A percentile compares a stretch with the other conserved stretches of the same genome.
Conservation (phyloP, 768 basidiomycete species). For the Tylopilus cervinicoccineus region DNA sequence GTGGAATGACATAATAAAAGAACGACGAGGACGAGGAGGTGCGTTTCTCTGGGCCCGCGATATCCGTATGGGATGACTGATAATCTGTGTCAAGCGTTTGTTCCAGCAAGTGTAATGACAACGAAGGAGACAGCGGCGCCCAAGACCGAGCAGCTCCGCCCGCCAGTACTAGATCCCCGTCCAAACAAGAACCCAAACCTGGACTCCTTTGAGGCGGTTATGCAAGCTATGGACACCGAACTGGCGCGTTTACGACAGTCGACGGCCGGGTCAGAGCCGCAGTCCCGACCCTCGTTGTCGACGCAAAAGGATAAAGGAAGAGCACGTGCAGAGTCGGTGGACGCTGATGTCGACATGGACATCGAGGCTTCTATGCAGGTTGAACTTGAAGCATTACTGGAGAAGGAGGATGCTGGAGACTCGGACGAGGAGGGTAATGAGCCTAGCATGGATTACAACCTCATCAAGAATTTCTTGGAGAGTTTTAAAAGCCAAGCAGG, state of each 20-base stretch:
- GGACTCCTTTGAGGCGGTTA: slow-evolving; percentile 92
- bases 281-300: slow-evolving; percentile 10
- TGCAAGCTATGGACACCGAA: slow-evolving; percentile 93
- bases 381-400: slow-evolving; percentile 68
- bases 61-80: slow-evolving; percentile 6
- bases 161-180: slow-evolving; percentile 33
- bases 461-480: slow-evolving; percentile 97
- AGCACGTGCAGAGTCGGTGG: slow-evolving; percentile 28
- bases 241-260: slow-evolving; percentile 46
- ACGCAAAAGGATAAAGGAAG: slow-evolving; percentile 49
- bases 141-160: slow-evolving; percentile 11
- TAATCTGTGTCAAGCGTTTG: slow-evolving; percentile 46
- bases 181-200: slow-evolving; percentile 62
- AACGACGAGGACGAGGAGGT: slow-evolving; percentile 82
- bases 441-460: slow-evolving; percentile 69
- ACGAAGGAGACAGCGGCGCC: slow-evolving; percentile 4
- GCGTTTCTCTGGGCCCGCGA: slow-evolving; percentile 25
- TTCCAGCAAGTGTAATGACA: slow-evolving; percentile 37
- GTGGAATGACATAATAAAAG: slow-evolving; percentile 82
- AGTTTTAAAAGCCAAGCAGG: slow-evolving; percentile 93
- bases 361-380: slow-evolving; percentile 88
- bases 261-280: slow-evolving; percentile 14
- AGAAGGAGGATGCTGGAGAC: slow-evolving; percentile 40
- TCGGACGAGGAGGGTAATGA: slow-evolving; percentile 52
- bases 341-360: slow-evolving; percentile 52